These are phyloP conservation scores for Chrysoporthe austroafricana DNA, from an alignment of 2,329 filamentous ascomycete species.

Conservation along the genomic window DNA sequence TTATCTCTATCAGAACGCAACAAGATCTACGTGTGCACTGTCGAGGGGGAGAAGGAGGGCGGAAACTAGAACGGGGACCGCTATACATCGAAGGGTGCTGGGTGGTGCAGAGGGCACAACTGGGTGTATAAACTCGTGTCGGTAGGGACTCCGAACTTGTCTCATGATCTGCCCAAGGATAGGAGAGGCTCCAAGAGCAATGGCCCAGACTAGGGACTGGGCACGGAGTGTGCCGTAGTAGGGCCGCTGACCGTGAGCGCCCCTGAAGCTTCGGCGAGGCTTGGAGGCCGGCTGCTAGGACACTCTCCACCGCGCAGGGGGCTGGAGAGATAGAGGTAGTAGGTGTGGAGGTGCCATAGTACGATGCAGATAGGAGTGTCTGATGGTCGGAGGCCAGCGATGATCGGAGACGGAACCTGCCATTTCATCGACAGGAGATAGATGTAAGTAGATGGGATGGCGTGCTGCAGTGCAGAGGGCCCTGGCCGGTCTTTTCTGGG, in stretches of 20 bases:
- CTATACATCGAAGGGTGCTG: neutral
- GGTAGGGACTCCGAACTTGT: constrained; percentile 12
- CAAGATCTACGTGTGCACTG: neutral
- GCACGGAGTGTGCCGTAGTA: neutral
- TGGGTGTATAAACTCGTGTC: constrained; percentile 1
- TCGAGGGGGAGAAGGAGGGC: too few relatives aligned
- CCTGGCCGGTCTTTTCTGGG: neutral
- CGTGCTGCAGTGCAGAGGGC: neutral
- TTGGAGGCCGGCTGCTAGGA: neutral
- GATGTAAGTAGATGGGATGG: neutral
- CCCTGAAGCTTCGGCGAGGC: neutral
- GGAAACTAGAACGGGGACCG: neutral
- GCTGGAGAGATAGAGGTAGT: neutral
- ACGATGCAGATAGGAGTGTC: neutral
- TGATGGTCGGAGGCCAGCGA: neutral
- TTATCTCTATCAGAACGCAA: neutral
- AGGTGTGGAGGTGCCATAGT: neutral
- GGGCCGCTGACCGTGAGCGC: constrained; percentile 1
- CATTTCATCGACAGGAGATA: neutral
- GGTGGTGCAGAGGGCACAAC: neutral
- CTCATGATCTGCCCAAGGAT: constrained; percentile 20
- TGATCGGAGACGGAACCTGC: neutral
- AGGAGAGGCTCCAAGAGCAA: constrained; percentile 12
- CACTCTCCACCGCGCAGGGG: neutral
- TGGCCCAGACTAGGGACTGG: neutral